Evolutionary conservation across 768 basidiomycete genomes (phyloP), one percentile per base, ranked within the genome.

Genomic region (Chalciporus chontae): DNA sequence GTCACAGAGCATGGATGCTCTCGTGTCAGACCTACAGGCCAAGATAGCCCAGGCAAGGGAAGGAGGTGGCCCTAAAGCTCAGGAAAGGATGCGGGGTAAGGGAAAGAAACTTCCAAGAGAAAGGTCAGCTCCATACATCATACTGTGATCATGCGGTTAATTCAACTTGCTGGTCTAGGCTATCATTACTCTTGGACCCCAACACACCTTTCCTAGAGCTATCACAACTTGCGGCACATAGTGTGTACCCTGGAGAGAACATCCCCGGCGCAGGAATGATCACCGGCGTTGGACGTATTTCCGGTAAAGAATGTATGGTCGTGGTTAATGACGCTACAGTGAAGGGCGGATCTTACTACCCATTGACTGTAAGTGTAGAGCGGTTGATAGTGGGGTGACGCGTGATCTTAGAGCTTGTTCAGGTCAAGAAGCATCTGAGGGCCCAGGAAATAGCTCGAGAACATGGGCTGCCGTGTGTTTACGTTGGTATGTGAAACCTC

Each of bases 261-360:
- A 81, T 96, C 26, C 93, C 94, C 17, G 89, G 87, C 0, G 94
- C 92, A 2, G 94, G 93, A 3, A 79, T 97, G 38, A 88, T 97
- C 52, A 92, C 93, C 3, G 94, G 94, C 18, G 78, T 86, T 52
- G 87, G 87, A 3, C 74, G 88, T 26, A 82, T 94, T 34, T 77
- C 84, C 19, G 91, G 91, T 0, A 73, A 79, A 50, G 90, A 94
- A 67, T 94, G 90, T 61, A 83, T 96, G 55, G 69, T 97, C 5
- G 84, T 95, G 5, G 87, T 90, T n/a, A 97, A 96, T 66, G 94
- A 97, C 63, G 86, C 93, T 27, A 93, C 90, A 7, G 90, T 93
- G 23, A 94, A 94, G 66, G 93, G 93, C 13, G 93, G 93, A 8
- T 89, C 89, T 0, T 95, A 95, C 67, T 91, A 92, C 62, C 93